phyloP scores from a whole-genome alignment of 1,284 basidiomycete species.

The Wallemia ichthyophaga region DNA sequence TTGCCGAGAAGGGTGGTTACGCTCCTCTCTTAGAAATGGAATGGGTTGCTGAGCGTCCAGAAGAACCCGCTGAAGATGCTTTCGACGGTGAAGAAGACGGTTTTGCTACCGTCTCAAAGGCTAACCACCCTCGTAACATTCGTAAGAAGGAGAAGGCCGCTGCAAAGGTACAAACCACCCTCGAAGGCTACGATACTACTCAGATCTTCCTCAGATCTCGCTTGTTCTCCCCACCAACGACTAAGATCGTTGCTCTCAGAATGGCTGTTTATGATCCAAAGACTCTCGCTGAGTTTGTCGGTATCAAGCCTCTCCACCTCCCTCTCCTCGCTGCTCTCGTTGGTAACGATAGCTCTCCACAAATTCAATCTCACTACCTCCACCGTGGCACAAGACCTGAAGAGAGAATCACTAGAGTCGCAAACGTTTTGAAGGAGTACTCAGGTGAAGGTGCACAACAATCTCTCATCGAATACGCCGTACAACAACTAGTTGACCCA shows the following conservation, averaged over 20 bases:
- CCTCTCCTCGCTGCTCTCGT: conserved; percentile 57
- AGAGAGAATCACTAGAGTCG: conserved; percentile 15
- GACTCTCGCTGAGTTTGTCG: conserved; percentile 30
- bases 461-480: background rate
- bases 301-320: conserved; percentile 36
- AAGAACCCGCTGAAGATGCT: conserved; percentile 5
- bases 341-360: conserved; percentile 51
- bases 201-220: background rate
- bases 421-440: conserved; percentile 14
- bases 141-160: background rate
- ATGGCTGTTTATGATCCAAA: conserved; percentile 33
- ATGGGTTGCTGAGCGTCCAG: conserved; percentile 24
- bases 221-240: background rate
- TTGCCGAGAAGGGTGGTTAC: conserved; percentile 24
- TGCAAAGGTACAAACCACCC: background rate
- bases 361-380: conserved; percentile 14
- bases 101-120: conserved; percentile 25
- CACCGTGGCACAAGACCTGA: conserved; percentile 7
- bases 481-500: conserved; percentile 5
- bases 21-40: conserved; percentile 47
- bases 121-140: background rate
- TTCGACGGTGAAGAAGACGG: conserved; percentile 22
- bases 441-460: conserved; percentile 3
- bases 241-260: conserved; percentile 12
- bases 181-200: conserved; percentile 1